Evolutionary conservation across 2,329 filamentous ascomycete genomes (phyloP).

Genomic region (Exophiala mesophila): DNA sequence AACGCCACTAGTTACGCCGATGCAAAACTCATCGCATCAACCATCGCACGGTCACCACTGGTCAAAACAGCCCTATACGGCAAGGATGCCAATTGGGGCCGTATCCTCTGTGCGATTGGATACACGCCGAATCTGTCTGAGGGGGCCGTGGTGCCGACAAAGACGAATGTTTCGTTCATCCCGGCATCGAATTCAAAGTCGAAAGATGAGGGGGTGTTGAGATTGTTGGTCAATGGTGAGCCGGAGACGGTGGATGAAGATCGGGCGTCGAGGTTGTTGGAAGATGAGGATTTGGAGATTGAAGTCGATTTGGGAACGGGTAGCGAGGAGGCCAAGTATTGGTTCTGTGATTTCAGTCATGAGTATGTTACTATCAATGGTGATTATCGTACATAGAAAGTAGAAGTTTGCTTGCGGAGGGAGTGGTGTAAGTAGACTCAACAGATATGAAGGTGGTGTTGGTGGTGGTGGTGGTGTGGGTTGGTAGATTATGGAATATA

Average conservation of each 20-base stretch:
- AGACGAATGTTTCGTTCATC: conserved; percentile 58
- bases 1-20: conserved; percentile 65
- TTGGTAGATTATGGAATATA: too few relatives aligned
- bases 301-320: conserved; percentile 52
- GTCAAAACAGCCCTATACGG: conserved; percentile 98
- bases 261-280: conserved; percentile 55
- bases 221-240: conserved; percentile 57
- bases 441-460: too few relatives aligned
- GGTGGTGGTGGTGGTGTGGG: too few relatives aligned
- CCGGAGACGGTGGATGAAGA: conserved; percentile 58
- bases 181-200: conserved; percentile 51
- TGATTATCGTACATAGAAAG: conserved; percentile 56
- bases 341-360: conserved; percentile 65
- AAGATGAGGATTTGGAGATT: conserved; percentile 60
- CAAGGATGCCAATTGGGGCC: conserved; percentile 97
- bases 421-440: neutral
- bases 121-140: conserved; percentile 46
- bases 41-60: conserved; percentile 84
- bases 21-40: conserved; percentile 74
- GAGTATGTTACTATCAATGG: conserved; percentile 67
- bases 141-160: conserved; percentile 47
- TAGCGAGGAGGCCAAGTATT: conserved; percentile 53
- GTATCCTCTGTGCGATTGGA: conserved; percentile 89
- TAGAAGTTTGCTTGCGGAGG: neutral
- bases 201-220: conserved; percentile 39